Evolutionary conservation across 768 basidiomycete genomes (phyloP).

Genomic region (Rhizopogon rudus): DNA sequence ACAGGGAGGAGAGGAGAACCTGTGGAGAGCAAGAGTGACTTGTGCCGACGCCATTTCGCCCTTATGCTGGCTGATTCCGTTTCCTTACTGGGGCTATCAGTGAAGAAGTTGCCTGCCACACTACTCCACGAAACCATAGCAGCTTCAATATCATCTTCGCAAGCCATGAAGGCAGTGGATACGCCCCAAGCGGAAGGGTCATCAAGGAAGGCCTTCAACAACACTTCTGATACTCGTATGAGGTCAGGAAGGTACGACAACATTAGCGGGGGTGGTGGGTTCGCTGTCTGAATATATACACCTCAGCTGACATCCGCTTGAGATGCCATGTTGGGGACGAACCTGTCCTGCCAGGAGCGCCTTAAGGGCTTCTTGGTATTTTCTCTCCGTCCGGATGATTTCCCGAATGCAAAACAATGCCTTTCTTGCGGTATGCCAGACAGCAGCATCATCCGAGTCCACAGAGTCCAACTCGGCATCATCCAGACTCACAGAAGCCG

Average conservation of each 20-base stretch:
- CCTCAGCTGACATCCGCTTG: constrained; percentile 1
- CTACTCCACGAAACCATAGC: constrained; percentile 52
- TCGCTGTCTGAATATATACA: constrained; percentile 22
- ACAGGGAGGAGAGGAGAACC: background rate
- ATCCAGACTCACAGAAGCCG: constrained; percentile 1
- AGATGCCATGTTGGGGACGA: constrained; percentile 6
- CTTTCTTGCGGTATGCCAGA: constrained; percentile 34
- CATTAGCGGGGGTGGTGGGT: constrained; percentile 49
- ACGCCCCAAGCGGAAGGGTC: constrained; percentile 68
- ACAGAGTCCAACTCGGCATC: constrained; percentile 8
- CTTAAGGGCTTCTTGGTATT: constrained; percentile 34
- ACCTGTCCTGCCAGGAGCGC: constrained; percentile 34
- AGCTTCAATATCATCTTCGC: constrained; percentile 46
- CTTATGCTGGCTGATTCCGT: constrained; percentile 6
- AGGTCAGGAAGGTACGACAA: constrained; percentile 46
- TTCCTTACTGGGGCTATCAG: constrained; percentile 9
- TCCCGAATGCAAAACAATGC: constrained; percentile 43
- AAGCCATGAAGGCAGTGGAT: constrained; percentile 51
- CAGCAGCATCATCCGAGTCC: constrained; percentile 18
- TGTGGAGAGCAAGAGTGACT: constrained; percentile 8
- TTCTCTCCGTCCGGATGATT: constrained; percentile 42
- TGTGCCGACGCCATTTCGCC: constrained; percentile 21
- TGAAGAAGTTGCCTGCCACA: constrained; percentile 33
- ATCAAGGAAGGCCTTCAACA: constrained; percentile 47
- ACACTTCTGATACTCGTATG: constrained; percentile 42